Evolutionary conservation across 2,329 filamentous ascomycete species (phyloP).

Genomic region (Thielaviopsis punctulata): DNA sequence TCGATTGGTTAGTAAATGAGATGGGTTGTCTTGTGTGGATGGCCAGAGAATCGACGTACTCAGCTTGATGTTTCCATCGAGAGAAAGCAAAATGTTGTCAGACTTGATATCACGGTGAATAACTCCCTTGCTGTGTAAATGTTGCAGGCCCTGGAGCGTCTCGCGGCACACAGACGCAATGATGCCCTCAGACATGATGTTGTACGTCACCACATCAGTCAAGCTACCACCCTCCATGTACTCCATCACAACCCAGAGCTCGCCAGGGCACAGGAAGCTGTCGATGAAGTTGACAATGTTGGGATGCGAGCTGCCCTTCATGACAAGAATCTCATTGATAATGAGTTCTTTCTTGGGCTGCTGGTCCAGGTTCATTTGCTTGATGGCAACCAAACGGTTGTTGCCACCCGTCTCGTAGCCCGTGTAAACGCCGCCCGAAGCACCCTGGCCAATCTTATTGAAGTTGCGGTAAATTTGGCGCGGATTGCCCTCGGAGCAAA

Average conservation of each 20-base stretch:
- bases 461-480: slow-evolving; percentile 73
- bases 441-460: slow-evolving; percentile 92
- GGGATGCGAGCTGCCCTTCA: slow-evolving; percentile 96
- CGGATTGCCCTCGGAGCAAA: slow-evolving; percentile 81
- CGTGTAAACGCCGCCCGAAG: slow-evolving; percentile 87
- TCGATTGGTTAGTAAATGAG: slow-evolving; percentile 18
- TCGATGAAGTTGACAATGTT: slow-evolving; percentile 99
- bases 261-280: slow-evolving; percentile 75
- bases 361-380: slow-evolving; percentile 98
- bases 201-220: slow-evolving; percentile 96
- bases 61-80: slow-evolving; percentile 93
- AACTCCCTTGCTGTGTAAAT: slow-evolving; percentile 91
- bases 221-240: slow-evolving; percentile 98
- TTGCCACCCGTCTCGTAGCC: slow-evolving; percentile 68
- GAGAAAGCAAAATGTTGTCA: slow-evolving; percentile 85
- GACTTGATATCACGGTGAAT: slow-evolving; percentile 99
- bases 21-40: neutral
- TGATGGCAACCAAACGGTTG: slow-evolving; percentile 87
- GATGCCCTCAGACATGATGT: slow-evolving; percentile 96
- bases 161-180: slow-evolving; percentile 92
- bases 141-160: slow-evolving; percentile 79
- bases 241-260: slow-evolving; percentile 98
- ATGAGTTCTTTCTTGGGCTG: slow-evolving; percentile 98
- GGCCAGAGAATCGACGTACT: slow-evolving; percentile 42
- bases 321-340: slow-evolving; percentile 97